A percentile compares a stretch with the other conserved stretches of the same genome.
These are phyloP conservation scores for Zea mays DNA, from an alignment of 176 grass and related monocot genomes.

Conservation along the genomic window Zm-B73-REFERENCE-NAM-5.0 NC_050103.1:145232501-145233000, in stretches of 20 bases:
- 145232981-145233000: neutral
- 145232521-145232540: conserved; percentile 53
- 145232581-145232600: conserved; percentile 48
- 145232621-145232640: conserved; percentile 30
- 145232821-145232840: conserved; percentile 24
- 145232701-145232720: neutral
- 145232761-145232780: neutral
- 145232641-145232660: conserved; percentile 42
- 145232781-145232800: neutral
- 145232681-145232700: conserved; percentile 47
- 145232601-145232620: conserved; percentile 39
- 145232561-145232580: conserved; percentile 73
- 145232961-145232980: neutral
- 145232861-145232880: neutral
- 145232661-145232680: conserved; percentile 38
- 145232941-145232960: neutral
- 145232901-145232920: neutral
- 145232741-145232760: neutral
- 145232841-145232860: neutral
- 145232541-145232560: conserved; percentile 59
- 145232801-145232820: neutral
- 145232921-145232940: neutral
- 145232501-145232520: conserved; percentile 90
- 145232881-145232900: neutral
- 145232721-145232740: neutral